Evolutionary conservation across 1,284 basidiomycete genomes (phyloP), one percentile per base, ranked within the genome.

Genomic region (Moesziomyces parantarcticus): DNA sequence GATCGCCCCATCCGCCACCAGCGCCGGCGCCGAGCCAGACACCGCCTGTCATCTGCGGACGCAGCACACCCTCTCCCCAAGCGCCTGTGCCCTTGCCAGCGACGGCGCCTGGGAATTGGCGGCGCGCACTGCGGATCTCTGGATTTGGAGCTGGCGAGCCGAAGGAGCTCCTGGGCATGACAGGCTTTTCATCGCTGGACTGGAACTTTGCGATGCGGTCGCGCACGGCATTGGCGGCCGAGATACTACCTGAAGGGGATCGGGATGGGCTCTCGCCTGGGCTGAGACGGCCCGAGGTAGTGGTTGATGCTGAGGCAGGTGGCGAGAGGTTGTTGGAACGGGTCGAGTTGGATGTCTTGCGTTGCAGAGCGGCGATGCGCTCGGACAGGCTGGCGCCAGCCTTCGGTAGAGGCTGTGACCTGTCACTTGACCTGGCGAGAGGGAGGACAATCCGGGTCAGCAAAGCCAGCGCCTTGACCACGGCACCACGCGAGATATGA

Each of bases 131-230:
- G n/a, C 66, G 59, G 18, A 70, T 66, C 49, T 74, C 75, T 6
- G 75, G 74, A 23, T 76, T 78, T 3, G 78, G 78, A 14, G 79
- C 73, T 21, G 75, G 75, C 13, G 75, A 74, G 7, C 79, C 79
- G 41, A 80, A 80, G n/a, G 73, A 72, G 55, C 71, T 75, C 9
- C 77, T 57, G 13, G 79, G 79, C 51, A 80, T 55, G 45, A 80
- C 63, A 1, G 77, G 77, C 43, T 64, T 62, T 16, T 77, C 77
- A 40, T 68, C 71, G 43, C 58, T 69, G 16, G 65, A 61, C 43
- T 80, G 79, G 26, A 80, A 79, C 25, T 76, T 74, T 8, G 76
- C 70, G 48, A 80, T 80, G 9, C 79, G 72, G 29, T 79, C 79
- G 36, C 70, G 66, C 1, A 80, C 79, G 5, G 71, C 76, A 16